phyloP scores from a whole-genome alignment of 2,329 filamentous ascomycete species.

The Penicillium sp. region DNA sequence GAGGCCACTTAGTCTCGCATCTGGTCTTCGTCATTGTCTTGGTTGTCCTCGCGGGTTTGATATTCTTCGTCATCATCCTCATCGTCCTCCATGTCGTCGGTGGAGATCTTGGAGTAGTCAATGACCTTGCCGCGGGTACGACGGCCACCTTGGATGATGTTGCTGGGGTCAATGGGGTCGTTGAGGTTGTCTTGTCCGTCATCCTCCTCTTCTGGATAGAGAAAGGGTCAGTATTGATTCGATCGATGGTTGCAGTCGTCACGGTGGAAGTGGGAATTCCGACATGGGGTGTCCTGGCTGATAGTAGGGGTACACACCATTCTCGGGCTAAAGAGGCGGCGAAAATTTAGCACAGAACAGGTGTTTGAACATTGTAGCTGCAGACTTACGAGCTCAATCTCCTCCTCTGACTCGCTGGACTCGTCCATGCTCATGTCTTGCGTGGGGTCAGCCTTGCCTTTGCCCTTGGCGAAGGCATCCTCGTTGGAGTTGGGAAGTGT shows the following conservation, averaged over 20 bases:
- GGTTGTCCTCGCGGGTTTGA: constrained; percentile 30
- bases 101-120: constrained; percentile 86
- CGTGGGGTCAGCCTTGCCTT: constrained; percentile 65
- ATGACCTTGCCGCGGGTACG: constrained; percentile 91
- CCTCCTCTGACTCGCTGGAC: constrained; percentile 63
- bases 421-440: constrained; percentile 69
- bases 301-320: constrained; percentile 14
- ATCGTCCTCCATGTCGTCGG: constrained; percentile 61
- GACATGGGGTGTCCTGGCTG: neutral
- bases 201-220: constrained; percentile 56
- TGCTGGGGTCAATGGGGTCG: constrained; percentile 84
- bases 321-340: constrained; percentile 25
- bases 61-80: constrained; percentile 55
- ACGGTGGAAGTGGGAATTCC: neutral
- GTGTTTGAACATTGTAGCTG: neutral
- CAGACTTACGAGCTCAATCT: constrained; percentile 38
- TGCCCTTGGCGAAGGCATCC: constrained; percentile 65
- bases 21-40: constrained; percentile 35
- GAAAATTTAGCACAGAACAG: neutral
- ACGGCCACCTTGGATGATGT: constrained; percentile 74
- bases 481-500: constrained; percentile 41
- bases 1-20: constrained; percentile 38
- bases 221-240: constrained; percentile 23
- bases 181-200: constrained; percentile 69
- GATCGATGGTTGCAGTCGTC: neutral